A percentile compares a stretch with the other conserved stretches of the same genome.
phyloP scores from a whole-genome alignment of 306 rosid genomes.

The Castanea mollissima region DNA sequence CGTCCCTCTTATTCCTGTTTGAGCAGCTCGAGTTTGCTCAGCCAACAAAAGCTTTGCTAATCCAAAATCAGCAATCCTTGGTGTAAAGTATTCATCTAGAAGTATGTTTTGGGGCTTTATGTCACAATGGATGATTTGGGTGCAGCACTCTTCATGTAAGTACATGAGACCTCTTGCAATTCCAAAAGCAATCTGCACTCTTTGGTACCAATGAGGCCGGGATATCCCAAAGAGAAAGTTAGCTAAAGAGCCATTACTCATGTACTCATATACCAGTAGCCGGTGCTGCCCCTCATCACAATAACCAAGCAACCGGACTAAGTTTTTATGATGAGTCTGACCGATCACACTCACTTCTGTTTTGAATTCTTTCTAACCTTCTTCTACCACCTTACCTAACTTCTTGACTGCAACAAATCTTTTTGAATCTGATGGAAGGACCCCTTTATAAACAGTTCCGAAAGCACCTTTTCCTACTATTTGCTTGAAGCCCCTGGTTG shows the following conservation, averaged over 20 bases:
- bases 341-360: conserved; percentile 36
- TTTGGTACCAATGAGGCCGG: conserved; percentile 19
- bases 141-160: conserved; percentile 4
- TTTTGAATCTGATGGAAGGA: conserved; percentile 2
- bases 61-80: conserved; percentile 32
- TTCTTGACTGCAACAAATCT: conserved; percentile 44
- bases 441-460: conserved; percentile 34
- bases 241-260: conserved; percentile 16
- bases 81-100: neutral
- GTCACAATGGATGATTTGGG: conserved; percentile 20
- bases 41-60: conserved; percentile 27
- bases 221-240: conserved; percentile 19
- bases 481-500: conserved; percentile 32
- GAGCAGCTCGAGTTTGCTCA: conserved; percentile 25
- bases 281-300: conserved; percentile 18
- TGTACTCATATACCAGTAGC: conserved; percentile 6
- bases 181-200: conserved; percentile 9
- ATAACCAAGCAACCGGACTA: conserved; percentile 22
- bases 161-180: too few species aligned
- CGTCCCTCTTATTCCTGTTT: conserved; percentile 30
- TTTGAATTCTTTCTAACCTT: conserved; percentile 40
- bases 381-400: conserved; percentile 26
- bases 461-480: conserved; percentile 26
- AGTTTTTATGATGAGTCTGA: conserved; percentile 32
- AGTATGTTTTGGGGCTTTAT: conserved; percentile 35